Conservation (phyloP, 1,139 yeast genomes). For the Blastobotrys aristatus region DNA sequence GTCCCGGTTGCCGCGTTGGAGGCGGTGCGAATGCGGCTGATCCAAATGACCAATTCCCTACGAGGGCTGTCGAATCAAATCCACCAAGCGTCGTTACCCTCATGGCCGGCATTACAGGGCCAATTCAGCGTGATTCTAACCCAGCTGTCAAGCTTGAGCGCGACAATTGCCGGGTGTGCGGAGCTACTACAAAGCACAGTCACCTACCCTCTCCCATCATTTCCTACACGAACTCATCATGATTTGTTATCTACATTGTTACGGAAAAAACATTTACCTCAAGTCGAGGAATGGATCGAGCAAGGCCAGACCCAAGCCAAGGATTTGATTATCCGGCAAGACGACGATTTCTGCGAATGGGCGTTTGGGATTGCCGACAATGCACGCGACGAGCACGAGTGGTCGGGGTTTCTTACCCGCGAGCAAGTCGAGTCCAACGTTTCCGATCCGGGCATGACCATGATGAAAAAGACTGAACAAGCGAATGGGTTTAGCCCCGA, state of each 20-base stretch:
- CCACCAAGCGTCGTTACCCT: conserved; percentile 33
- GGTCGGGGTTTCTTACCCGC: conserved; percentile 55
- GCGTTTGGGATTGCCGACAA: conserved; percentile 51
- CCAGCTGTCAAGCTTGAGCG: conserved; percentile 69
- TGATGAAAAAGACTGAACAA: conserved; percentile 14
- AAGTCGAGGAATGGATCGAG: conserved; percentile 80
- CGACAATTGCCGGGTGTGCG: conserved; percentile 58
- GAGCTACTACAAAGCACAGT: conserved; percentile 60
- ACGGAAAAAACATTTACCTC: conserved; percentile 84
- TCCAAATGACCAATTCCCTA: conserved; percentile 41
- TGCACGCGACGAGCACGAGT: conserved; percentile 47
- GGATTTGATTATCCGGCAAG: conserved; percentile 25
- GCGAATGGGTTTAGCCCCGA: conserved; percentile 29
- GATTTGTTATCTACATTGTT: conserved; percentile 75
- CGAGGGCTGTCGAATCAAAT: conserved; percentile 33
- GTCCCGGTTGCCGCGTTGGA: conserved; percentile 59
- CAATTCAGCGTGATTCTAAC: conserved; percentile 81
- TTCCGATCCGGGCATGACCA: conserved; percentile 17
- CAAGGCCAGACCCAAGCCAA: conserved; percentile 47
- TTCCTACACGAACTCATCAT: conserved; percentile 81
- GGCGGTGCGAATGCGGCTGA: conserved; percentile 52
- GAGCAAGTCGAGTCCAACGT: conserved; percentile 47
- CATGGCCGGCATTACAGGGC: conserved; percentile 57
- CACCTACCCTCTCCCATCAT: conserved; percentile 74
- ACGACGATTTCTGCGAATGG: conserved; percentile 47